A percentile compares a stretch with the other conserved stretches of the same genome.
Evolutionary conservation across 805 yeast species (phyloP).

Genomic region (Kodamaea fukazawae): DNA sequence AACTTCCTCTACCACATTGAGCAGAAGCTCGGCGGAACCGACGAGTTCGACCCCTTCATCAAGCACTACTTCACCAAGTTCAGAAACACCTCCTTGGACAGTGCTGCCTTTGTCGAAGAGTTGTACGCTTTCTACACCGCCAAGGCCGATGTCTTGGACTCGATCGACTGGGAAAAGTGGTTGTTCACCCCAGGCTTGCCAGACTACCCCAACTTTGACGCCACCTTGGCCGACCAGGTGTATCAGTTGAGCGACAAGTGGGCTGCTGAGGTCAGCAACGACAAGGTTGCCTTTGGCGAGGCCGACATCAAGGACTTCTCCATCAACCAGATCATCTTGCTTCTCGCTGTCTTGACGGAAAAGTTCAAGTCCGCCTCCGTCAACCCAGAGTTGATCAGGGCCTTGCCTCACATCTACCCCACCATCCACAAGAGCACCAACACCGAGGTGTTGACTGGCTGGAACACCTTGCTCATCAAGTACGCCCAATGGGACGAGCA

Average conservation of each 20-base stretch:
- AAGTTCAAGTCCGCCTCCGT: conserved; percentile 12
- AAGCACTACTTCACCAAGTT: conserved; percentile 27
- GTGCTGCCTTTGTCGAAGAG: conserved; percentile 24
- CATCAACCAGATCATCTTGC: conserved; percentile 25
- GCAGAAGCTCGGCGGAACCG: conserved; percentile 20
- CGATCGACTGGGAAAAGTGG: conserved; percentile 30
- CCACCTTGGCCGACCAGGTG: conserved; percentile 28
- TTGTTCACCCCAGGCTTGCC: conserved; percentile 27
- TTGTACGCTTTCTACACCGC: conserved; percentile 25
- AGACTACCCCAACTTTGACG: conserved; percentile 23
- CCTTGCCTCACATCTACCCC: conserved; percentile 19
- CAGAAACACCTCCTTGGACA: conserved; percentile 28
- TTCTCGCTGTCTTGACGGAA: conserved; percentile 22
- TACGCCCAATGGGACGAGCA: conserved; percentile 16
- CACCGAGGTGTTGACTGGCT: conserved; percentile 23
- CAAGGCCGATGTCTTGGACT: conserved; percentile 19
- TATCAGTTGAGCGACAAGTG: conserved; percentile 23
- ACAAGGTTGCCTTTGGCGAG: conserved; percentile 8
- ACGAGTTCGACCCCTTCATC: conserved; percentile 28
- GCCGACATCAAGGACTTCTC: conserved; percentile 16
- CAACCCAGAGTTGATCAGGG: conserved; percentile 12
- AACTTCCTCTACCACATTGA: conserved; percentile 47
- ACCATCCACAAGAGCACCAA: conserved; percentile 19
- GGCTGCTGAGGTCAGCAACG: conserved; percentile 11
- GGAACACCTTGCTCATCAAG: conserved; percentile 24